These are phyloP conservation scores for Clitopilus passeckerianus DNA, from an alignment of 768 basidiomycete species.

Conservation along the genomic window DNA sequence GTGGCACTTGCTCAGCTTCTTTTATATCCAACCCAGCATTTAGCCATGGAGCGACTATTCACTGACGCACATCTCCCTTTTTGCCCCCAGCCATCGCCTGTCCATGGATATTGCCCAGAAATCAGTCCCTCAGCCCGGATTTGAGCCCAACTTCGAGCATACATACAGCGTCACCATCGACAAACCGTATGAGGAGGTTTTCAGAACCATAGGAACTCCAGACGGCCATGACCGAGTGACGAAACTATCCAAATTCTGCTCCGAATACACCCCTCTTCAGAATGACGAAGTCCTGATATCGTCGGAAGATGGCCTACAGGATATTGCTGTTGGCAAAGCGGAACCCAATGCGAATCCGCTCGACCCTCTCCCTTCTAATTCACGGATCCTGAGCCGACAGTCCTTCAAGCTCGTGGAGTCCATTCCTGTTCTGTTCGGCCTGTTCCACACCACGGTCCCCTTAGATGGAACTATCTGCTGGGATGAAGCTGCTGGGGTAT, in stretches of 20 bases:
- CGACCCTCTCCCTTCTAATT: neutral
- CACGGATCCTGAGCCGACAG: conserved; percentile 18
- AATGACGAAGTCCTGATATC: conserved; percentile 17
- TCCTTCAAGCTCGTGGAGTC: conserved; percentile 25
- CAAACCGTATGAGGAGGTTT: conserved; percentile 21
- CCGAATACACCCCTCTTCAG: conserved; percentile 20
- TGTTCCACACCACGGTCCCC: conserved; percentile 18
- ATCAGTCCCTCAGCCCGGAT: conserved; percentile 4
- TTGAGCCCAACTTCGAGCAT: conserved; percentile 23
- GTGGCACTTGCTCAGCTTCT: neutral
- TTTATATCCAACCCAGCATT: neutral
- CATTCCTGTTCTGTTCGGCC: conserved; percentile 24
- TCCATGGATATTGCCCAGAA: neutral
- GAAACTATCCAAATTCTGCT: conserved; percentile 22
- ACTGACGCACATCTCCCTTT: too few relatives aligned
- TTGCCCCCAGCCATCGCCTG: neutral
- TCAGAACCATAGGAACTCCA: conserved; percentile 20
- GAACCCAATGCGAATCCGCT: neutral
- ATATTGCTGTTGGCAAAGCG: neutral
- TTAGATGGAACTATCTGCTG: conserved; percentile 27
- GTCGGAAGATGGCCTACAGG: conserved; percentile 7
- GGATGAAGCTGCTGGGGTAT: conserved; percentile 18
- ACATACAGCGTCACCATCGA: conserved; percentile 21
- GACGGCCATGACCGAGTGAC: conserved; percentile 27
- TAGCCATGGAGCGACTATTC: neutral